Evolutionary conservation across 805 yeast genomes (phyloP).

Genomic region (Wickerhamomyces alni): DNA sequence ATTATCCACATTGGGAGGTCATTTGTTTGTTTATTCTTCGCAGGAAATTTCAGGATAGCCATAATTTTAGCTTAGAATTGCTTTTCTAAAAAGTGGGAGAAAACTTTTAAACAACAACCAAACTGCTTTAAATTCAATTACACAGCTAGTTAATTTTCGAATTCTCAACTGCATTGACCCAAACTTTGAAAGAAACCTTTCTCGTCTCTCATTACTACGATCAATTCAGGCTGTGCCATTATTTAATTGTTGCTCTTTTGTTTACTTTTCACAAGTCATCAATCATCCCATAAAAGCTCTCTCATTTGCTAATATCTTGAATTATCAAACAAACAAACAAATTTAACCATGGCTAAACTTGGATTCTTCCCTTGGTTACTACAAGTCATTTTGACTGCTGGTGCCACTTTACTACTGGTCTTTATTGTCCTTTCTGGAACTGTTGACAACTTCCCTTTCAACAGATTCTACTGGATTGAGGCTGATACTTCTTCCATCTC

Average conservation of each 20-base stretch:
- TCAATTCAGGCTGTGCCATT: too few relatives aligned
- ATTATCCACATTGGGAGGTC: neutral
- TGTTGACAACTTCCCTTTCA: slow-evolving; percentile 49
- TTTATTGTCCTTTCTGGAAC: slow-evolving; percentile 64
- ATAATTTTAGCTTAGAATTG: too few relatives aligned
- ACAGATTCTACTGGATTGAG: slow-evolving; percentile 63
- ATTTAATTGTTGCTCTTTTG: neutral
- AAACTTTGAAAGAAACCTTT: too few relatives aligned
- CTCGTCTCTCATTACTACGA: too few relatives aligned
- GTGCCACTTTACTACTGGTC: slow-evolving; percentile 42
- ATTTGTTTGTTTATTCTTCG: neutral
- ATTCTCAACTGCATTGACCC: too few relatives aligned
- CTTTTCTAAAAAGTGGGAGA: neutral
- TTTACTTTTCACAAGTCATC: too few relatives aligned
- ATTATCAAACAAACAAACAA: neutral
- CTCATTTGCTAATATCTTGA: neutral
- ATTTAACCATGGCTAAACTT: neutral
- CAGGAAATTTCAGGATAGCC: neutral
- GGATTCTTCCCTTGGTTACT: slow-evolving; percentile 3
- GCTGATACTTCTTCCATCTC: slow-evolving; percentile 57
- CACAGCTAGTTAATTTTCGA: too few relatives aligned
- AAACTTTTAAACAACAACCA: neutral
- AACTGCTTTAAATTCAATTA: too few relatives aligned
- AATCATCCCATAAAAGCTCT: too few relatives aligned
- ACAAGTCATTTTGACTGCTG: slow-evolving; percentile 16